These are phyloP conservation scores for Hericium alpestre DNA, from an alignment of 768 basidiomycete species.

Conservation along the genomic window DNA sequence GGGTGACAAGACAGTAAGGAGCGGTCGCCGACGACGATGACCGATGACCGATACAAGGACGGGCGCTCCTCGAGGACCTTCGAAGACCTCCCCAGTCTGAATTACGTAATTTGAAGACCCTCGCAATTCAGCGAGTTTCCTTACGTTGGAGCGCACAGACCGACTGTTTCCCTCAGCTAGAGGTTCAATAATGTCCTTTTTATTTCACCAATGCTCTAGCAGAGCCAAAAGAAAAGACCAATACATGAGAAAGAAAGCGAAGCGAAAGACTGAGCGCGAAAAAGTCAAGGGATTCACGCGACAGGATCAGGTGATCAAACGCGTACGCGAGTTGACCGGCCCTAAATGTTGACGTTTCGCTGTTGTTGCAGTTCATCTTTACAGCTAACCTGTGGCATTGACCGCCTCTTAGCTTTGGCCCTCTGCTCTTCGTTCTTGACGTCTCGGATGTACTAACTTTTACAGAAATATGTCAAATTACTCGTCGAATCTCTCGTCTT, in stretches of 20 bases:
- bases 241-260: background rate
- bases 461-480: slow-evolving; percentile 27
- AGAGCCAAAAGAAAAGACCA: too few species aligned
- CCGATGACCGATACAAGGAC: too few species aligned
- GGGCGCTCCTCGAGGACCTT: too few species aligned
- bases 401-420: slow-evolving; percentile 1
- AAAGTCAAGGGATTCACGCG: background rate
- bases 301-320: slow-evolving; percentile 27
- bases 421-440: slow-evolving; percentile 29
- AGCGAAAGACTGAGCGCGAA: background rate
- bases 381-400: background rate
- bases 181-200: background rate
- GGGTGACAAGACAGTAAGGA: background rate
- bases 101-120: too few species aligned
- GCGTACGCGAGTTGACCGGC: slow-evolving; percentile 29
- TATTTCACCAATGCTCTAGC: background rate
- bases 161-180: too few species aligned
- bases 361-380: background rate
- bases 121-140: too few species aligned
- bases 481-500: slow-evolving; percentile 10
- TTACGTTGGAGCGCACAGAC: too few species aligned
- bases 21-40: background rate
- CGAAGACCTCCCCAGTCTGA: too few species aligned
- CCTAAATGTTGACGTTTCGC: slow-evolving; percentile 27
- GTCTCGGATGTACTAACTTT: slow-evolving; percentile 20